phyloP scores from a whole-genome alignment of 1,284 basidiomycete species.

The Melampsora occidentalis region DNA sequence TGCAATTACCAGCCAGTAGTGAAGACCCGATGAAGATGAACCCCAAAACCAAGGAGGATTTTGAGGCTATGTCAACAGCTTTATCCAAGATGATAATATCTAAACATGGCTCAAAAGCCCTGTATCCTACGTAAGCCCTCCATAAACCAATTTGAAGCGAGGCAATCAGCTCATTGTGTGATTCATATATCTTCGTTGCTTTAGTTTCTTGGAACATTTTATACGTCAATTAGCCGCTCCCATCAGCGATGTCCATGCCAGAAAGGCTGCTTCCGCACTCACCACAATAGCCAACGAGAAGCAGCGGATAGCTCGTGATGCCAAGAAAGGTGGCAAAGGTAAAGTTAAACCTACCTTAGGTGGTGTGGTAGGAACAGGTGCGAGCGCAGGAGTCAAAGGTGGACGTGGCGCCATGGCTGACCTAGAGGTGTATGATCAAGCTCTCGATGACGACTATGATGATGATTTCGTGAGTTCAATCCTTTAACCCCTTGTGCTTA shows the following conservation, averaged over 20 bases:
- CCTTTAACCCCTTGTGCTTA: no score
- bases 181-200: no score
- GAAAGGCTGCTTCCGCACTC: slow-evolving; percentile 31
- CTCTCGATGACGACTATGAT: slow-evolving; percentile 38
- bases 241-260: slow-evolving; percentile 28
- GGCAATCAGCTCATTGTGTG: no score
- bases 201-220: slow-evolving; percentile 40
- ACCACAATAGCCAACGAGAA: slow-evolving; percentile 37
- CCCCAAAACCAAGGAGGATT: slow-evolving; percentile 40
- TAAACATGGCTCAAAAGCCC: slow-evolving; percentile 33
- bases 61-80: slow-evolving; percentile 34
- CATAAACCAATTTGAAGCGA: no score
- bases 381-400: slow-evolving; percentile 7
- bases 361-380: neutral
- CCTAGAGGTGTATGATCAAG: slow-evolving; percentile 39
- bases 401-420: slow-evolving; percentile 24
- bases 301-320: slow-evolving; percentile 17
- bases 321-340: slow-evolving; percentile 28
- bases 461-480: neutral
- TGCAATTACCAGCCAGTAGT: neutral
- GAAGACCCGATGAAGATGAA: slow-evolving; percentile 38
- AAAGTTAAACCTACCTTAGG: slow-evolving; percentile 27
- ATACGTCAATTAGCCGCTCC: slow-evolving; percentile 20
- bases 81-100: slow-evolving; percentile 25
- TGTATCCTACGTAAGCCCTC: slow-evolving; percentile 29